Percentiles rank a stretch among this genome's conserved stretches.
Evolutionary conservation across 164 flowering plant species (phyloP).

Genomic region (Vitis rupestris): DNA sequence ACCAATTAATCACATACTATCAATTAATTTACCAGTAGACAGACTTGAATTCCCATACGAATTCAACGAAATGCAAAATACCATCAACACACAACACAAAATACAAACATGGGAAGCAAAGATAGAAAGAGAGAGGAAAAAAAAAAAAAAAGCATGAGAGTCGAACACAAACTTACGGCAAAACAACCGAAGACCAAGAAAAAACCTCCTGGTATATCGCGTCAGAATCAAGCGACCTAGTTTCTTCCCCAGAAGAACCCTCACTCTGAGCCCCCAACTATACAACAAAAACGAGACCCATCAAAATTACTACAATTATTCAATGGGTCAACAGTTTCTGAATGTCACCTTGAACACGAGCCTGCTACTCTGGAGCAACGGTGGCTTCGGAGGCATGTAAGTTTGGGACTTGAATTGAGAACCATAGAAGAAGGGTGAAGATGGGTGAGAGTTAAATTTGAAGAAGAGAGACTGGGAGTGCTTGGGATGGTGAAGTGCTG

Average conservation of each 20-base stretch:
- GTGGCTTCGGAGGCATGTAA: background rate
- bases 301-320: background rate
- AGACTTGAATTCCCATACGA: no score
- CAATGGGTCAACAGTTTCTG: background rate
- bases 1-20: no score
- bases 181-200: conserved; percentile 70
- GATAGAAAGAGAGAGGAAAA: background rate
- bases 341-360: conserved; percentile 11
- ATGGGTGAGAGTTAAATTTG: background rate
- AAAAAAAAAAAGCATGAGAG: background rate
- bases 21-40: no score
- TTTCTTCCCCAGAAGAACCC: conserved; percentile 37
- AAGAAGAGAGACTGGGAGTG: conserved; percentile 7
- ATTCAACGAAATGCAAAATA: no score
- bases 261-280: conserved; percentile 34
- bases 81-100: background rate
- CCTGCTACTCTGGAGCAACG: conserved; percentile 1
- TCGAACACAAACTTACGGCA: conserved; percentile 50
- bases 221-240: conserved; percentile 32
- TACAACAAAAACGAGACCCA: conserved; percentile 5
- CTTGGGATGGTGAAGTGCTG: conserved; percentile 12
- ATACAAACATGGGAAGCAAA: background rate
- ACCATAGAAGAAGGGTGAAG: background rate
- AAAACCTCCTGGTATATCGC: conserved; percentile 47
- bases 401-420: background rate